Evolutionary conservation across 805 yeast species (phyloP), one percentile per base, ranked within the genome.

Genomic region (Saccharomycopsis capsularis): DNA sequence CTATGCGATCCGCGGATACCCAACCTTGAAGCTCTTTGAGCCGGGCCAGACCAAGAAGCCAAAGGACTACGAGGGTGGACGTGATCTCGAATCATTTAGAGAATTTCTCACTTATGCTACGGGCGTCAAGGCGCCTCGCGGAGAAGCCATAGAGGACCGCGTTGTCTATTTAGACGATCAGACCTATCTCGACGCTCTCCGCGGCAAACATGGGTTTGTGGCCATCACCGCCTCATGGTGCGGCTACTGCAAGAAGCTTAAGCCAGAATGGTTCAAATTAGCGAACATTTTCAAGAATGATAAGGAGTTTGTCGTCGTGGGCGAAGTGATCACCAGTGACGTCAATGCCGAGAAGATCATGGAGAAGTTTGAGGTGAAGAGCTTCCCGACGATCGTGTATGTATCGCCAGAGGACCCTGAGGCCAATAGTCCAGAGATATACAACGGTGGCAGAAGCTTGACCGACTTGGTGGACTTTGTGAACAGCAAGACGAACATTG

Each of bases 211-310:
- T 41, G 61, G 67, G 21, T 61, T 70, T 47, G 62, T 77, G 37
- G 63, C 69, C 2, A 67, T 81, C 53, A 72, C 82, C 1, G 78
- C 81, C 7, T 67, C 72, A 27, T 74, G 81, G 78, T 77, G 83
- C 61, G 72, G 68, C 4, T 70, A 73, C 55, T 78, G 84, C 60
- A 68, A 72, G 57, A 63, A 67, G 25, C 62, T 78, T 48, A 67
- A 69, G 46, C 79, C 81, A 9, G 56, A 56, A 2, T 73, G 79
- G 71, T 70, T 66, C 22, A 50, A 63, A 40, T 60, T 80, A 41
- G 79, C 83, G 6, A 61, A 65, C 29, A 62, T 69, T 2, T 71
- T 72, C 46, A 71, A 62, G 45, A 57, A 56, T 25, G 71, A 63
- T 30, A 72, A 62, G 2, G 65, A 62, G 21, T 54, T 46, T 15